phyloP scores from a whole-genome alignment of 2,329 filamentous ascomycete genomes.

The Fusarium nanum region DNA sequence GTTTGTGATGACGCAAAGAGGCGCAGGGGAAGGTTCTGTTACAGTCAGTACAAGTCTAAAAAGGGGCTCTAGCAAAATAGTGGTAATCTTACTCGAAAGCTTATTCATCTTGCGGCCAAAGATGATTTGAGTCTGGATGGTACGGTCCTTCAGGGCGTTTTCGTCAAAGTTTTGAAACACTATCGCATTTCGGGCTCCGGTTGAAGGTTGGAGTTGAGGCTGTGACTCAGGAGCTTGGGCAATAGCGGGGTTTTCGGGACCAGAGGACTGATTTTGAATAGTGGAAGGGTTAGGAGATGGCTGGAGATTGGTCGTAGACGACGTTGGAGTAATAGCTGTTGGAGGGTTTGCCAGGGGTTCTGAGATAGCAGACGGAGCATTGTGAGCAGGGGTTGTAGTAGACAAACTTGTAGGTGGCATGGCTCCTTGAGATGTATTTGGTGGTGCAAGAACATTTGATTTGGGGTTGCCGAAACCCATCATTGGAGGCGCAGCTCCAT shows the following conservation, averaged over 20 bases:
- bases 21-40: constrained; percentile 62
- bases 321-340: neutral
- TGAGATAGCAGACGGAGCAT: constrained; percentile 17
- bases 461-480: constrained; percentile 50
- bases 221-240: constrained; percentile 38
- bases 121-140: constrained; percentile 68
- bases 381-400: constrained; percentile 32
- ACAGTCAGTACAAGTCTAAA: constrained; percentile 2
- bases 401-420: constrained; percentile 35
- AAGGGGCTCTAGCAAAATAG: neutral
- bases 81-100: constrained; percentile 61
- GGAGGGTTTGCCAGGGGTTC: constrained; percentile 1
- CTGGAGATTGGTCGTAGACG: constrained; percentile 17
- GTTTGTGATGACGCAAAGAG: constrained; percentile 84
- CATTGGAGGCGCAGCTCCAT: constrained; percentile 43
- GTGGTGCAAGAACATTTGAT: constrained; percentile 59
- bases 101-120: constrained; percentile 70
- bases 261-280: constrained; percentile 15
- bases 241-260: constrained; percentile 18
- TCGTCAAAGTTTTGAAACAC: constrained; percentile 71
- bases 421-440: constrained; percentile 54
- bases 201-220: constrained; percentile 44
- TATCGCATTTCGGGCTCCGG: constrained; percentile 67
- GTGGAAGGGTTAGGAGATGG: constrained; percentile 14
- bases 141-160: constrained; percentile 65